phyloP scores from a whole-genome alignment of 1,284 basidiomycete species.

The Sanghuangporus sanghuang region DNA sequence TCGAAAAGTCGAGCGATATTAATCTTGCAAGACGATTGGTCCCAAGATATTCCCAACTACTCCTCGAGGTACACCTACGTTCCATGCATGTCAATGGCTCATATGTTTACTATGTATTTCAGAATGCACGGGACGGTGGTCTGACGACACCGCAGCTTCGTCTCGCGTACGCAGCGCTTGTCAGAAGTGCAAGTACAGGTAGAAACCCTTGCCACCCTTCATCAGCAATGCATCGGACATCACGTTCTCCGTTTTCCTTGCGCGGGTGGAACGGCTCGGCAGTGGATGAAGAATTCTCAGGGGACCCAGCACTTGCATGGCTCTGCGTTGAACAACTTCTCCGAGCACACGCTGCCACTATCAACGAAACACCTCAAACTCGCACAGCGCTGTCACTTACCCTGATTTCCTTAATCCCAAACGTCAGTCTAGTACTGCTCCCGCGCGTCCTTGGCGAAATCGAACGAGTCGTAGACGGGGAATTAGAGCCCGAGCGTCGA shows the following conservation, averaged over 20 bases:
- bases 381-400: conserved; percentile 40
- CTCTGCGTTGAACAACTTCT: conserved; percentile 54
- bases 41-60: conserved; percentile 60
- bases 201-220: background rate
- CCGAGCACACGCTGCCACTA: conserved; percentile 30
- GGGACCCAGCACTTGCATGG: conserved; percentile 43
- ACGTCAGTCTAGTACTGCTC: conserved; percentile 50
- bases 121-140: conserved; percentile 61
- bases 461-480: conserved; percentile 30
- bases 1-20: conserved; percentile 3
- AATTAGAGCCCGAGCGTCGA: conserved; percentile 26
- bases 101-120: background rate
- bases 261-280: background rate
- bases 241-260: background rate
- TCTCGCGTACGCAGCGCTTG: conserved; percentile 61
- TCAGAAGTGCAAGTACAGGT: conserved; percentile 45
- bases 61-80: conserved; percentile 51
- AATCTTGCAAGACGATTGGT: conserved; percentile 49
- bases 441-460: conserved; percentile 46
- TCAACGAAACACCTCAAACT: background rate
- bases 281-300: conserved; percentile 15
- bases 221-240: background rate
- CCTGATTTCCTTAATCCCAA: conserved; percentile 54
- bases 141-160: conserved; percentile 56
- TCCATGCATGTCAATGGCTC: background rate